Conservation (phyloP, 2,329 filamentous ascomycete genomes). For the Trichoderma guizhouense region DNA sequence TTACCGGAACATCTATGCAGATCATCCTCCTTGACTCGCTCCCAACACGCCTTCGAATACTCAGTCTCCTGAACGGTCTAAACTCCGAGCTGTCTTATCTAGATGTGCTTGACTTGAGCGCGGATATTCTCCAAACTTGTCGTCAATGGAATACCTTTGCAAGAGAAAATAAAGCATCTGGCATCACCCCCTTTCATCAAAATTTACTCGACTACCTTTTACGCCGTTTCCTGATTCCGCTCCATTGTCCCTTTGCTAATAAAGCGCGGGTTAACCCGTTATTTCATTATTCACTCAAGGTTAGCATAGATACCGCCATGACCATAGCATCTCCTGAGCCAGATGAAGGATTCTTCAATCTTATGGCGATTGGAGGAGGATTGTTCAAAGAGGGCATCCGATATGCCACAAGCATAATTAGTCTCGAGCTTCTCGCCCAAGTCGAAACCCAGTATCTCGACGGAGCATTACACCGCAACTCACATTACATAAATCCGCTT, state of each 20-base stretch:
- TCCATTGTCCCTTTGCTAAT: neutral
- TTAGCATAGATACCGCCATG: neutral
- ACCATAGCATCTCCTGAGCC: neutral
- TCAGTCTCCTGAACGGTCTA: neutral
- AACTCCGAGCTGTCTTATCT: neutral
- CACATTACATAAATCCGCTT: neutral
- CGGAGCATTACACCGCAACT: neutral
- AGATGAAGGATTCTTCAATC: neutral
- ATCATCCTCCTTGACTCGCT: neutral
- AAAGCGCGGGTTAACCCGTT: neutral
- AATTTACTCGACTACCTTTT: neutral
- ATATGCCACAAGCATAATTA: neutral
- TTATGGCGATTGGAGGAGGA: neutral
- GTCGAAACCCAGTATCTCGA: neutral
- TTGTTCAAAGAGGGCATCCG: neutral
- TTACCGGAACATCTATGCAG: neutral
- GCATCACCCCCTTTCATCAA: neutral
- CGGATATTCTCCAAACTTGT: neutral
- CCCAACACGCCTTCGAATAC: neutral
- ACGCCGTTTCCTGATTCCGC: neutral
- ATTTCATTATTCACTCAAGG: neutral
- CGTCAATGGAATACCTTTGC: neutral
- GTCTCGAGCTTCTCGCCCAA: neutral
- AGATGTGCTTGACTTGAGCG: neutral
- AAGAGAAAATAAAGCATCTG: neutral